Evolutionary conservation across 805 yeast genomes (phyloP), one percentile per base, ranked within the genome.

Genomic region (Lachancea dasiensis): DNA sequence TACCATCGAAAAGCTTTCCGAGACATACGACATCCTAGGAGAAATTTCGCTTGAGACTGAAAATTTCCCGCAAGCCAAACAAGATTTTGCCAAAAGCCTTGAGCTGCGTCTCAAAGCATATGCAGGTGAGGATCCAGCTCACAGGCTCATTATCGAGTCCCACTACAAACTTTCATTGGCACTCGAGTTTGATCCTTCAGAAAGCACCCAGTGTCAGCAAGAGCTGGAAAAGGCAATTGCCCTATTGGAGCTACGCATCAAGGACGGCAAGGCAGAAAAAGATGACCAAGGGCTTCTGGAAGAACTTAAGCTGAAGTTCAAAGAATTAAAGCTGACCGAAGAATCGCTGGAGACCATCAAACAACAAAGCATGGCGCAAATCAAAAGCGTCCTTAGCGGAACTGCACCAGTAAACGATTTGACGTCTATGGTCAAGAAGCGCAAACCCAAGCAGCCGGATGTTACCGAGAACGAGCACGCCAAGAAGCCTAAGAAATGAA

Each of bases 11-110:
- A 82, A 77, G 46, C 64, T 87, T 16, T 77, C 89, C 0, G 89
- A 85, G 40, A 73, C 80, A 1, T 82, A 79, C 55, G 89, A 83
- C 52, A 60, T 89, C 8, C 67, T 87, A 13, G 97, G 97, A 22
- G 97, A 90, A 55, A 82, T 89, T 7, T 81, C 95, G 0, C 67
- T 89, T 30, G 98, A 90, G 54, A 75, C 92, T 2, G 97, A 90
- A 50, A 85, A 86, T 59, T 87, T 87, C 58, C 62, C 67, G 11
- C 94, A 86, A 58, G 85, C 96, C 0, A 73, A 81, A 0, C 64
- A 64, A 14, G 95, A 89, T 57, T 75, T 86, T 40, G 64, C 68
- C 32, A 61, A 72, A 14, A 68, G 86, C 27, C 67, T 84, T 23
- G 61, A 72, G 20, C 60, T 46, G 14, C 38, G 45, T 13, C 20